These are phyloP conservation scores for Passalora sequoiae DNA, from an alignment of 2,329 filamentous ascomycete genomes.

Conservation along the genomic window DNA sequence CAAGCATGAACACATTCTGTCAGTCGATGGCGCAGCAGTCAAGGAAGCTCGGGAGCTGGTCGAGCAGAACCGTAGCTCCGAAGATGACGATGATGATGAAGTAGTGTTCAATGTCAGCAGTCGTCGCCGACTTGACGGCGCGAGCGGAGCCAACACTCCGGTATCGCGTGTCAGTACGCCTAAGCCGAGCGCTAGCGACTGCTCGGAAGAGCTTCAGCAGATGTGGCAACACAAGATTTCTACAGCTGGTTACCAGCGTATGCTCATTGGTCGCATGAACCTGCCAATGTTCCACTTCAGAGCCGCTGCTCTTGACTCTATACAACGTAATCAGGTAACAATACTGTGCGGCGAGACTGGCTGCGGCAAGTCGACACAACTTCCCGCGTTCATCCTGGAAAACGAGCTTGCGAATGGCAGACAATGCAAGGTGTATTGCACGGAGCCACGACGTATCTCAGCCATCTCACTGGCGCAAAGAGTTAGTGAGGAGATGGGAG, in stretches of 20 bases:
- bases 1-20: constrained; percentile 66
- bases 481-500: constrained; percentile 91
- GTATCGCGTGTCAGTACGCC: constrained; percentile 21
- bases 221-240: constrained; percentile 51
- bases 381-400: constrained; percentile 90
- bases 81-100: constrained; percentile 49
- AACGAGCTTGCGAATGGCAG: constrained; percentile 76
- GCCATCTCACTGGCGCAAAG: constrained; percentile 88
- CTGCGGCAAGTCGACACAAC: constrained; percentile 94
- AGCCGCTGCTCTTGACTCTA: constrained; percentile 67
- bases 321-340: constrained; percentile 76
- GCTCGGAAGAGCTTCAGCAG: constrained; percentile 42
- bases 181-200: constrained; percentile 9
- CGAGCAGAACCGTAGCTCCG: constrained; percentile 49
- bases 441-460: constrained; percentile 90
- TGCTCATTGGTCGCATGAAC: constrained; percentile 72
- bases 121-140: constrained; percentile 40
- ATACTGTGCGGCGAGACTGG: constrained; percentile 97
- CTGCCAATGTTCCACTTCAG: constrained; percentile 88
- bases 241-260: constrained; percentile 61
- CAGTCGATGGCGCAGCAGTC: constrained; percentile 63
- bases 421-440: constrained; percentile 88
- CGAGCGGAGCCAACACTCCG: constrained; percentile 33
- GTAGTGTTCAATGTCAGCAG: constrained; percentile 69
- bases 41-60: constrained; percentile 65